Base-by-base conservation (phyloP, 2,329 filamentous ascomycete genomes). In the Sclerotiophoma versabilis region DNA sequence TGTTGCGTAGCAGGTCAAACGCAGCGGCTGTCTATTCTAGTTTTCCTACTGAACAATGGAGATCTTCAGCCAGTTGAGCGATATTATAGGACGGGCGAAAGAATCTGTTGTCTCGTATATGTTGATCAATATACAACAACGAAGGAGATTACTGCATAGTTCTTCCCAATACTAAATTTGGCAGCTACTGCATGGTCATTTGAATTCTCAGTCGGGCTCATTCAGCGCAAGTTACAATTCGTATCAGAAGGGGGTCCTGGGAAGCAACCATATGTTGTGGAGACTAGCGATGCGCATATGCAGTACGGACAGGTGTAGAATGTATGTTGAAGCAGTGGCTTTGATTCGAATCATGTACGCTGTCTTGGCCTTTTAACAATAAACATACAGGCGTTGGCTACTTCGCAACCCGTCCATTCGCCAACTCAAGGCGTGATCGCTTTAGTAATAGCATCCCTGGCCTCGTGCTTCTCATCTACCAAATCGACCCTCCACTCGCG, bases 121-220 rank as follows among this genome's bases (percentile, higher is more conserved):
- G n/a, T n/a, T n/a, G n/a, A n/a, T n/a, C n/a, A n/a, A n/a, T n/a
- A n/a, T n/a, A n/a, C n/a, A n/a, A n/a, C n/a, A n/a, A n/a, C n/a
- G n/a, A n/a, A n/a, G n/a, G n/a, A n/a, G n/a, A n/a, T n/a, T n/a
- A n/a, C n/a, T n/a, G n/a, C n/a, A n/a, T n/a, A n/a, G n/a, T n/a
- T n/a, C n/a, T n/a, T n/a, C n/a, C n/a, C n/a, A 20, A 26, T 65
- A 1, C 62, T 79, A 19, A 80, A n/a, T n/a, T n/a, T n/a, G n/a
- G n/a, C n/a, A n/a, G n/a, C n/a, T n/a, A n/a, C n/a, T n/a, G n/a
- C n/a, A 14, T 63, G 4, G 75, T 77, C 3, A 79, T 80, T 72
- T 45, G 62, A 0, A 49, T 76, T 10, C 76, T 79, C 27, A 72
- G 73, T 46, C 23, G 69, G 20, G 51, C 59, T 5, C 75, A 77